Percentiles rank a stretch among this genome's conserved stretches.
Evolutionary conservation across 1,284 basidiomycete species (phyloP).

Genomic region (Naganishia albida): DNA sequence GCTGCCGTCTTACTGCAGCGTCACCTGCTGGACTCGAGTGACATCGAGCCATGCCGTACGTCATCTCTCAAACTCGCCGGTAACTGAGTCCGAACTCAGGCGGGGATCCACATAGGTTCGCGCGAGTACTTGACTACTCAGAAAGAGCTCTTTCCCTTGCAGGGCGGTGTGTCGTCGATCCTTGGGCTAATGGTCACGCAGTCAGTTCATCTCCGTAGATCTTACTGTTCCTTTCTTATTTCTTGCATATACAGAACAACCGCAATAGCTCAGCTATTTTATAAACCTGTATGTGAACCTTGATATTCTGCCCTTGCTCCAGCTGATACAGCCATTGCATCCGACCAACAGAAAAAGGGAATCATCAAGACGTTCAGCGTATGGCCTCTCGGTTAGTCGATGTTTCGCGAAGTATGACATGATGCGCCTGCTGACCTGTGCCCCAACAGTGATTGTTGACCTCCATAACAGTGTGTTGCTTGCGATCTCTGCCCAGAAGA

Average conservation of each 20-base stretch:
- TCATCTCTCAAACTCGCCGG: constrained; percentile 35
- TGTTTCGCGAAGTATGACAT: constrained; percentile 28
- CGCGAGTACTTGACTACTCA: constrained; percentile 60
- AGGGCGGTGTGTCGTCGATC: constrained; percentile 58
- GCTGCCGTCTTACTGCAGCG: constrained; percentile 60
- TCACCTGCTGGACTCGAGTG: constrained; percentile 55
- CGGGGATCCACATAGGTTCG: constrained; percentile 51
- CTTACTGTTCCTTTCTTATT: not conserved
- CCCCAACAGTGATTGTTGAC: constrained; percentile 13
- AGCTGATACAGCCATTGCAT: constrained; percentile 1
- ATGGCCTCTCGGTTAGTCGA: constrained; percentile 53
- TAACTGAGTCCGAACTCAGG: not conserved
- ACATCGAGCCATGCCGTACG: constrained; percentile 60
- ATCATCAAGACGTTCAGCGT: constrained; percentile 54
- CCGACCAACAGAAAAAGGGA: constrained; percentile 48
- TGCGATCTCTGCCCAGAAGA: constrained; percentile 53
- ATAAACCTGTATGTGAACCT: constrained; percentile 26
- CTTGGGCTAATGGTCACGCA: constrained; percentile 60
- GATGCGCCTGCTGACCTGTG: not conserved
- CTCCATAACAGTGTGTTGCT: constrained; percentile 55
- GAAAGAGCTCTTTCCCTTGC: constrained; percentile 56
- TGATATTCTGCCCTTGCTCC: not conserved
- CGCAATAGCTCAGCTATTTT: constrained; percentile 30
- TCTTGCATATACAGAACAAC: not conserved
- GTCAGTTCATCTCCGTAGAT: constrained; percentile 37